Percentiles rank a stretch among this genome's conserved stretches.
These are phyloP conservation scores for Chlamydomonas incerta DNA, from an alignment of 139 green algal species.

Conservation along the genomic window DNA sequence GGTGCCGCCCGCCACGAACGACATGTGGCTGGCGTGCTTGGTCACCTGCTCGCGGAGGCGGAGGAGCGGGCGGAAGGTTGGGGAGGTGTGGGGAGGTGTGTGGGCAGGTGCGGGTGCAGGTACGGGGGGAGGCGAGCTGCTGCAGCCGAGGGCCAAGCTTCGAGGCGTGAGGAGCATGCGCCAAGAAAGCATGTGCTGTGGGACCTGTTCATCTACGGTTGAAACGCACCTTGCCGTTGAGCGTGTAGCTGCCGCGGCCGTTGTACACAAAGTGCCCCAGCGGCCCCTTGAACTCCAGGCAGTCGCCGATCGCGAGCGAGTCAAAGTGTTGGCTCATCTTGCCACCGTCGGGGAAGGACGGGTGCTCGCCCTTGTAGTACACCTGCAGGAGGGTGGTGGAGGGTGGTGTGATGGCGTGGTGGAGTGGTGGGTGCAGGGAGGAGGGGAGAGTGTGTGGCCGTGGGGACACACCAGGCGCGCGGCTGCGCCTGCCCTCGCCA, in stretches of 20 bases:
- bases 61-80: too few relatives aligned
- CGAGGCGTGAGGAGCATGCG: too few relatives aligned
- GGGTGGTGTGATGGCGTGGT: background rate
- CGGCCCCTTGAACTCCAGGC: conserved; percentile 94
- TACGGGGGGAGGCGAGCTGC: too few relatives aligned
- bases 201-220: too few relatives aligned
- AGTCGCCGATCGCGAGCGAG: conserved; percentile 86
- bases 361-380: conserved; percentile 85
- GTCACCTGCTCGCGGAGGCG: conserved; percentile 66
- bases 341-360: conserved; percentile 90
- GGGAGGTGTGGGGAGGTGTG: too few relatives aligned
- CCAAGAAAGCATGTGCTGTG: too few relatives aligned
- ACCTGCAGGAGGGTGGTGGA: conserved; percentile 10
- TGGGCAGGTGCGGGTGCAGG: too few relatives aligned
- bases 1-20: conserved; percentile 95
- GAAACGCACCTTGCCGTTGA: conserved; percentile 67
- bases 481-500: too few relatives aligned
- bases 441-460: too few relatives aligned
- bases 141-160: too few relatives aligned
- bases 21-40: conserved; percentile 69
- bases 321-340: conserved; percentile 81
- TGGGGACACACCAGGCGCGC: too few relatives aligned
- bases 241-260: conserved; percentile 70
- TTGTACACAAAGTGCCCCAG: conserved; percentile 94
- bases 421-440: too few relatives aligned